Conservation (phyloP, 1,284 basidiomycete species). For the Fomitopsis schrenkii region DNA sequence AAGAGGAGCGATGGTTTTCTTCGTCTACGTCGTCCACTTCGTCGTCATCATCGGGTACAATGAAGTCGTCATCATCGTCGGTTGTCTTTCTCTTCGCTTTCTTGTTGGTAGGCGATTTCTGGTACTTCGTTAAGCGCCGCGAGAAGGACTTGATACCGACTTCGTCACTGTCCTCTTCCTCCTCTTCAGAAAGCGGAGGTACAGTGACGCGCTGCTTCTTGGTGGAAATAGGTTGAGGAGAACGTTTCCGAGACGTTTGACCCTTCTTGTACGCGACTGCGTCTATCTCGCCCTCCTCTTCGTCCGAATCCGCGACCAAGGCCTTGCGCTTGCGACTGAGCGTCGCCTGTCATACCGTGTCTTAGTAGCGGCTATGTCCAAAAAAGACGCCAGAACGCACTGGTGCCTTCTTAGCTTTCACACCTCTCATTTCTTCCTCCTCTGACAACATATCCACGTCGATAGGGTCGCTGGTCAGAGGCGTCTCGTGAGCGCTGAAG, state of each 20-base stretch:
- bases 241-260: slow-evolving; percentile 21
- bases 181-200: slow-evolving; percentile 34
- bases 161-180: slow-evolving; percentile 43
- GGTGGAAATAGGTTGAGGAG: slow-evolving; percentile 17
- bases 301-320: slow-evolving; percentile 65
- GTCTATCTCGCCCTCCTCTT: slow-evolving; percentile 37
- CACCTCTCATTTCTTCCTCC: slow-evolving; percentile 37
- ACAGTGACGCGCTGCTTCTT: slow-evolving; percentile 55
- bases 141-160: slow-evolving; percentile 44
- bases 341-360: slow-evolving; percentile 15
- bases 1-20: slow-evolving; percentile 22
- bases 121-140: slow-evolving; percentile 57
- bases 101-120: slow-evolving; percentile 48
- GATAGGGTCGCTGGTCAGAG: slow-evolving; percentile 71
- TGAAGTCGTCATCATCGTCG: slow-evolving; percentile 58
- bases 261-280: slow-evolving; percentile 20
- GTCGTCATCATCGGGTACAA: slow-evolving; percentile 63
- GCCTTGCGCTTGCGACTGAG: slow-evolving; percentile 61
- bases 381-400: background rate
- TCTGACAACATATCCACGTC: slow-evolving; percentile 68
- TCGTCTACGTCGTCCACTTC: slow-evolving; percentile 32
- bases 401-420: slow-evolving; percentile 1
- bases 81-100: slow-evolving; percentile 30
- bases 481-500: slow-evolving; percentile 50
- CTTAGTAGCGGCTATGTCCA: background rate